These are phyloP conservation scores for Setaria italica DNA, from an alignment of 202 grass and related monocot genomes.

Conservation along the genomic window DNA sequence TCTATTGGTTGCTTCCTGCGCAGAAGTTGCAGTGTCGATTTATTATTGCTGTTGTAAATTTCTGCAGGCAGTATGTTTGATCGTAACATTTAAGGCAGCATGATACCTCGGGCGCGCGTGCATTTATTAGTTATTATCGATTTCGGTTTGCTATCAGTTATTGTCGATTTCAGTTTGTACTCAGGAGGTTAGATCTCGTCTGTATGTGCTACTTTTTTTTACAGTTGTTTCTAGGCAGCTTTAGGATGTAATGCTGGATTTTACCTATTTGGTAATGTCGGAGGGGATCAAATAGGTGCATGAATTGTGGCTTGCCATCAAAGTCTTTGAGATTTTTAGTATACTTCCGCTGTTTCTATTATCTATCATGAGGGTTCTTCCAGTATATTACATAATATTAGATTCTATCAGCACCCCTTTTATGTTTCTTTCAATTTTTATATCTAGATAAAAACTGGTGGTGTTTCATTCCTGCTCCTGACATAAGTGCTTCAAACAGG, in stretches of 20 bases:
- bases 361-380: not conserved
- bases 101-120: too few relatives aligned
- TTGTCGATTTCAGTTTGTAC: not conserved
- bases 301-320: slow-evolving; percentile 16
- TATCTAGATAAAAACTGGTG: not conserved
- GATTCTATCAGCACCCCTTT: not conserved
- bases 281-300: slow-evolving; percentile 7
- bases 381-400: not conserved
- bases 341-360: not conserved
- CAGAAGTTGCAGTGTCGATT: not conserved
- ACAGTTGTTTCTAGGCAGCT: slow-evolving; percentile 10
- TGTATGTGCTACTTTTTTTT: not conserved
- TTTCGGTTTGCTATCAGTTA: not conserved
- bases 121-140: not conserved
- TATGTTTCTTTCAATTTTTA: slow-evolving; percentile 28
- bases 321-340: slow-evolving; percentile 1
- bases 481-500: slow-evolving; percentile 54
- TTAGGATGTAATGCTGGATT: slow-evolving; percentile 11
- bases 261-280: not conserved
- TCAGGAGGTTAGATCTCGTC: slow-evolving; percentile 20
- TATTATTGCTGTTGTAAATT: not conserved
- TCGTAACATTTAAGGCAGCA: not conserved
- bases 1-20: not conserved
- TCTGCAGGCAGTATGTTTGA: not conserved
- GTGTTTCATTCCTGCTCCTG: not conserved